These are phyloP conservation scores for Candida maris DNA, from an alignment of 805 yeast genomes.

Conservation along the genomic window DNA sequence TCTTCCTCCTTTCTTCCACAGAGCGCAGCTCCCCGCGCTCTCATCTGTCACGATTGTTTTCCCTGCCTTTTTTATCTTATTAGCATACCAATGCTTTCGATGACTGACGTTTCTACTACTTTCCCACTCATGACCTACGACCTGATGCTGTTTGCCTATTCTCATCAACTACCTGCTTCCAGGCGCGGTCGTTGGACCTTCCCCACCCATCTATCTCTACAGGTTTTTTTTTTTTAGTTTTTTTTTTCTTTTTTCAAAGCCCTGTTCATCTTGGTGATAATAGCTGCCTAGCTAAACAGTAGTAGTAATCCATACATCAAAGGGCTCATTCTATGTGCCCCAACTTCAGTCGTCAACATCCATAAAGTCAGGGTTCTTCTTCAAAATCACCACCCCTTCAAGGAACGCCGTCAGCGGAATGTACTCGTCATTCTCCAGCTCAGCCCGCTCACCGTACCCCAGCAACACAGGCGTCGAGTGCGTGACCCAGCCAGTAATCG, in stretches of 20 bases:
- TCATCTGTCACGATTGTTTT: no score
- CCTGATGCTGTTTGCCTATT: not conserved
- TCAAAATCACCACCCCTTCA: constrained; percentile 91
- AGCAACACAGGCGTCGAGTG: constrained; percentile 95
- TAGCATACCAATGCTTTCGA: no score
- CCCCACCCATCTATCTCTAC: constrained; percentile 6
- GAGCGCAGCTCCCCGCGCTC: no score
- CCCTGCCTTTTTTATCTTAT: no score
- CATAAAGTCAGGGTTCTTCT: constrained; percentile 82
- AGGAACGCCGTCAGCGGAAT: constrained; percentile 73
- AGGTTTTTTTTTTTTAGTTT: constrained; percentile 8
- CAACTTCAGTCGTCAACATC: constrained; percentile 33
- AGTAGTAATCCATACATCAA: no score
- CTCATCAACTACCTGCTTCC: not conserved
- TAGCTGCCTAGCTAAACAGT: no score
- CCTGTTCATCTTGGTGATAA: not conserved
- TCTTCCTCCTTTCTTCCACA: no score
- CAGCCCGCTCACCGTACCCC: constrained; percentile 95
- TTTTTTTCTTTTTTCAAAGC: constrained; percentile 6
- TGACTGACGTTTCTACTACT: no score
- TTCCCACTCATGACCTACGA: not conserved
- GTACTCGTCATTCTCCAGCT: constrained; percentile 91
- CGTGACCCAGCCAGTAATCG: constrained; percentile 99
- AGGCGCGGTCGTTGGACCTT: constrained; percentile 2
- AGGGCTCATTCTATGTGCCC: no score